phyloP scores from a whole-genome alignment of 176 grass and related monocot genomes.

The Oryza glumipatula region DNA sequence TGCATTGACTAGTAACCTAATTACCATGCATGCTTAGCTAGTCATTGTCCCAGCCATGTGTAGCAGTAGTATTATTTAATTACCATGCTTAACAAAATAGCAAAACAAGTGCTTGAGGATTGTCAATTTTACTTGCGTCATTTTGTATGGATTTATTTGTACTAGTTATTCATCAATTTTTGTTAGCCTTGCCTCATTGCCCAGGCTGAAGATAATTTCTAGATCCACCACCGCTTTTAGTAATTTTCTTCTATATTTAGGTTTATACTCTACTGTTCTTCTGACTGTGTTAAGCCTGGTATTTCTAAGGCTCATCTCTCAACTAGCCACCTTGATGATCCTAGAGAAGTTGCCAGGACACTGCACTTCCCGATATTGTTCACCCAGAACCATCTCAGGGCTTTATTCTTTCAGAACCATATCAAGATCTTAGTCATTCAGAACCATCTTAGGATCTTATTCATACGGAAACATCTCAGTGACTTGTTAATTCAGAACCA shows the following conservation, averaged over 20 bases:
- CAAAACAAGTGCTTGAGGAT: too few species aligned
- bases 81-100: too few species aligned
- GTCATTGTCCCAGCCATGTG: too few species aligned
- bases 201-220: too few species aligned
- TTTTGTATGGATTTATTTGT: too few species aligned
- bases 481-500: background rate
- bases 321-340: background rate
- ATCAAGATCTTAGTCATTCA: background rate
- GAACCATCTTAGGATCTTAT: background rate
- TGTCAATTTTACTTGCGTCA: too few species aligned
- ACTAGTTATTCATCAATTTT: too few species aligned
- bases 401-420: slow-evolving; percentile 31
- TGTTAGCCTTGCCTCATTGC: too few species aligned
- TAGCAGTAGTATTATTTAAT: too few species aligned
- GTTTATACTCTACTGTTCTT: background rate
- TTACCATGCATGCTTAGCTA: too few species aligned
- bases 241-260: background rate
- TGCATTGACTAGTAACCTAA: too few species aligned
- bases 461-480: background rate
- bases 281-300: background rate
- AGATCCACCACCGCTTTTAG: background rate
- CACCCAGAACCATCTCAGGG: slow-evolving; percentile 17
- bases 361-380: slow-evolving; percentile 13
- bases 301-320: background rate
- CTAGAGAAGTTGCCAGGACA: slow-evolving; percentile 32